phyloP scores from a whole-genome alignment of 371 early-diverging fungal species.

The Rhizopus delemar region DNA sequence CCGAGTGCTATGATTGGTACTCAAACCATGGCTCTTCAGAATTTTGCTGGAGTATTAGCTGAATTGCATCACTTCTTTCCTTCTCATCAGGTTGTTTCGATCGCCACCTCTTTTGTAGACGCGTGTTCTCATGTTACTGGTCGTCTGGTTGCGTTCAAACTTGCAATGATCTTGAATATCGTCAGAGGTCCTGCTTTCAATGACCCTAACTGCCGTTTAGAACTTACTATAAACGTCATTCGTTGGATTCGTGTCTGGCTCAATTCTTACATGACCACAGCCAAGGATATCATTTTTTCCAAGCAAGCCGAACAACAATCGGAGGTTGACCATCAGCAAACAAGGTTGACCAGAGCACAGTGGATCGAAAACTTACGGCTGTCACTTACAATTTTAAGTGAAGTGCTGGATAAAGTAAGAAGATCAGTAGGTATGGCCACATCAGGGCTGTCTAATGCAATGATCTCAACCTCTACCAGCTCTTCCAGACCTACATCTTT shows the following conservation, averaged over 20 bases:
- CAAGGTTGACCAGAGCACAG: slow-evolving; percentile 38
- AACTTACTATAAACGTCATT: slow-evolving; percentile 50
- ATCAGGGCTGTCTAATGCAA: slow-evolving; percentile 17
- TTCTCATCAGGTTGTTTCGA: slow-evolving; percentile 48
- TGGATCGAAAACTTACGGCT: slow-evolving; percentile 60
- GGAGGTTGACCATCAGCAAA: slow-evolving; percentile 34
- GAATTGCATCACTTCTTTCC: slow-evolving; percentile 56
- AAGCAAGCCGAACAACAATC: slow-evolving; percentile 34
- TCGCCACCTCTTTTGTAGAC: slow-evolving; percentile 58
- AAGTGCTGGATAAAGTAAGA: slow-evolving; percentile 57
- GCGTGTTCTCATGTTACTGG: slow-evolving; percentile 53
- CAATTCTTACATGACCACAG: slow-evolving; percentile 50
- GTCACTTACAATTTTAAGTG: slow-evolving; percentile 56
- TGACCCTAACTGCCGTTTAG: slow-evolving; percentile 51
- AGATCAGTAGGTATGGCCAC: slow-evolving; percentile 40
- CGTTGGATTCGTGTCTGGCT: slow-evolving; percentile 65
- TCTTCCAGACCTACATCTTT: slow-evolving; percentile 42
- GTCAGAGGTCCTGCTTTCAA: slow-evolving; percentile 64
- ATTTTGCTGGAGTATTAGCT: slow-evolving; percentile 61
- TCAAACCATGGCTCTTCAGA: slow-evolving; percentile 67
- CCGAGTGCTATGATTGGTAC: slow-evolving; percentile 64
- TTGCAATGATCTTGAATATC: slow-evolving; percentile 60
- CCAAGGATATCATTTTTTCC: slow-evolving; percentile 50
- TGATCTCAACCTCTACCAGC: slow-evolving; percentile 21
- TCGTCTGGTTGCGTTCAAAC: slow-evolving; percentile 56